These are phyloP conservation scores for Noccaea caerulescens DNA, from an alignment of 345 rosid species.

Conservation along the genomic window DNA sequence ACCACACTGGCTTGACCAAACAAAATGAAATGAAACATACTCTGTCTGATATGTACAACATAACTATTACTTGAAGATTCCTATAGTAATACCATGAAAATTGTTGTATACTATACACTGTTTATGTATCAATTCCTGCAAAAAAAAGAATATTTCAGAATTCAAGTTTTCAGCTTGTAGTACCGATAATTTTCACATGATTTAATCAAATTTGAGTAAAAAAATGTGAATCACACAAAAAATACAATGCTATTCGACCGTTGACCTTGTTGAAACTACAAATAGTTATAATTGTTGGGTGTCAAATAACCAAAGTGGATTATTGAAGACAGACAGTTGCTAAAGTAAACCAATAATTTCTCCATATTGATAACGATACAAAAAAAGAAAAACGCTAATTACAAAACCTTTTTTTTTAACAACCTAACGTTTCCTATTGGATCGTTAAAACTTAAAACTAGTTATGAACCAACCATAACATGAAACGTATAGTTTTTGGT, in stretches of 20 bases:
- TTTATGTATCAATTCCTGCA: neutral
- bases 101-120: neutral
- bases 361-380: constrained; percentile 9
- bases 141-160: neutral
- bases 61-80: neutral
- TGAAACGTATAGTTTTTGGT: constrained; percentile 51
- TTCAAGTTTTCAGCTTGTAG: neutral
- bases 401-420: neutral
- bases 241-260: neutral
- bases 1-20: neutral
- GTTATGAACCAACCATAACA: constrained; percentile 51
- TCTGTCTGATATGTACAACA: constrained; percentile 4
- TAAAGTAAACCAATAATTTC: constrained; percentile 37
- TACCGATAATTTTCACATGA: neutral
- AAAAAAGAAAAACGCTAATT: neutral
- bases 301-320: constrained; percentile 35
- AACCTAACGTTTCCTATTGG: constrained; percentile 28
- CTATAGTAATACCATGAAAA: too few relatives aligned
- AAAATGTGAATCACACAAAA: too few relatives aligned
- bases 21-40: neutral
- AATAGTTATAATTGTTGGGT: constrained; percentile 23
- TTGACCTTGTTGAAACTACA: constrained; percentile 36
- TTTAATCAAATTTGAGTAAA: neutral
- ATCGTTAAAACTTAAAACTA: constrained; percentile 23
- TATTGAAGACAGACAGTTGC: constrained; percentile 19